These are phyloP conservation scores for Scheffersomyces stipitis DNA, from an alignment of 805 yeast species.

Conservation along the genomic window DNA sequence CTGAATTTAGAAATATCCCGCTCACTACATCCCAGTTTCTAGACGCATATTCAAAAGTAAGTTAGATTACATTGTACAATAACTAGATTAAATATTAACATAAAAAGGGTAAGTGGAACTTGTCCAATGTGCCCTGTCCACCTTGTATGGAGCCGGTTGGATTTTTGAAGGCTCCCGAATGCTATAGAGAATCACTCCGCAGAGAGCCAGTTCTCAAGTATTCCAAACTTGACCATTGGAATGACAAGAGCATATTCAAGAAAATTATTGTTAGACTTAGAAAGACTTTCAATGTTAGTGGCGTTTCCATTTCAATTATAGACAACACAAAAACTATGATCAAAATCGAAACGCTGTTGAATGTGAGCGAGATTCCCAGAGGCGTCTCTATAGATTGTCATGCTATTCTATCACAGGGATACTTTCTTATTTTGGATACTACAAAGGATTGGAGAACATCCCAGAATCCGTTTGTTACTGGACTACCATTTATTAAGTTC, in stretches of 20 bases:
- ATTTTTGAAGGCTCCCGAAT: conserved; percentile 60
- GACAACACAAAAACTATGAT: conserved; percentile 48
- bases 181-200: conserved; percentile 49
- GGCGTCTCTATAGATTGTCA: conserved; percentile 66
- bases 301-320: conserved; percentile 61
- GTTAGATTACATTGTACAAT: conserved; percentile 8
- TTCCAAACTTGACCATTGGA: conserved; percentile 50
- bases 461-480: conserved; percentile 62
- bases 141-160: conserved; percentile 45
- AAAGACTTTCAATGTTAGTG: conserved; percentile 44
- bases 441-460: conserved; percentile 68
- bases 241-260: conserved; percentile 34
- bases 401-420: conserved; percentile 57
- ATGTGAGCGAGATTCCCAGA: conserved; percentile 52
- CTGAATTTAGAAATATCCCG: too few relatives aligned
- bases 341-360: conserved; percentile 49
- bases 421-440: conserved; percentile 59
- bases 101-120: conserved; percentile 54
- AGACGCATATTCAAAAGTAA: conserved; percentile 50
- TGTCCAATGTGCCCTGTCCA: conserved; percentile 58
- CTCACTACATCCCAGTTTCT: conserved; percentile 52
- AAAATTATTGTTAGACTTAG: conserved; percentile 37
- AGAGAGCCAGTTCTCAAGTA: conserved; percentile 43
- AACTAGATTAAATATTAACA: too few relatives aligned
- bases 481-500: conserved; percentile 57